Percentiles rank a stretch among this genome's conserved stretches.
Conservation (phyloP, 176 grass and related monocot genomes). For the Tillandsia leiboldiana region DNA sequence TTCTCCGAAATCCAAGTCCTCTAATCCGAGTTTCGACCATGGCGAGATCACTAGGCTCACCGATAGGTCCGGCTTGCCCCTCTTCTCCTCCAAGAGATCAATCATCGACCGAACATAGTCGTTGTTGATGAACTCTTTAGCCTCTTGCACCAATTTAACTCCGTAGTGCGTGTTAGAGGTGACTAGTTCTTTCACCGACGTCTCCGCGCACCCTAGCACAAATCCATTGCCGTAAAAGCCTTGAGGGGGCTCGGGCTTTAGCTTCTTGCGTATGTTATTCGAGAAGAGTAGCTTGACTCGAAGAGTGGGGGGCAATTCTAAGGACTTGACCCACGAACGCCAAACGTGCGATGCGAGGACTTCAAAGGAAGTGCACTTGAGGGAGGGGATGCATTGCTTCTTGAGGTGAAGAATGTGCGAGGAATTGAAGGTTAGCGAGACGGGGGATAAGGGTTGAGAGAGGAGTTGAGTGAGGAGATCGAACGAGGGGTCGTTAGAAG, state of each 20-base stretch:
- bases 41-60: constrained; percentile 76
- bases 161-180: constrained; percentile 1
- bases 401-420: constrained; percentile 57
- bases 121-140: constrained; percentile 52
- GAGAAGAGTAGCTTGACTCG: constrained; percentile 94
- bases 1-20: constrained; percentile 78
- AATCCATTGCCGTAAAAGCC: constrained; percentile 90
- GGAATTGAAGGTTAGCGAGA: constrained; percentile 63
- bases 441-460: constrained; percentile 39
- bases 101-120: constrained; percentile 63
- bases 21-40: constrained; percentile 71
- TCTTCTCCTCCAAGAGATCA: constrained; percentile 63
- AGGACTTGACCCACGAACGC: constrained; percentile 64
- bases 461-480: constrained; percentile 37
- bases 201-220: constrained; percentile 80
- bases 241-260: constrained; percentile 53
- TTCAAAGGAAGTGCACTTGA: constrained; percentile 93
- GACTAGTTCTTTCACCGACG: constrained; percentile 37
- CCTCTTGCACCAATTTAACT: constrained; percentile 59
- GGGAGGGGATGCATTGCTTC: constrained; percentile 36
- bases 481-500: background rate
- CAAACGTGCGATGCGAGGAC: constrained; percentile 71
- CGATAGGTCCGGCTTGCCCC: constrained; percentile 49
- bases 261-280: constrained; percentile 42
- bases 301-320: constrained; percentile 39